Base-by-base conservation (phyloP, 2,329 filamentous ascomycete genomes). In the Nothophoma quercina region DNA sequence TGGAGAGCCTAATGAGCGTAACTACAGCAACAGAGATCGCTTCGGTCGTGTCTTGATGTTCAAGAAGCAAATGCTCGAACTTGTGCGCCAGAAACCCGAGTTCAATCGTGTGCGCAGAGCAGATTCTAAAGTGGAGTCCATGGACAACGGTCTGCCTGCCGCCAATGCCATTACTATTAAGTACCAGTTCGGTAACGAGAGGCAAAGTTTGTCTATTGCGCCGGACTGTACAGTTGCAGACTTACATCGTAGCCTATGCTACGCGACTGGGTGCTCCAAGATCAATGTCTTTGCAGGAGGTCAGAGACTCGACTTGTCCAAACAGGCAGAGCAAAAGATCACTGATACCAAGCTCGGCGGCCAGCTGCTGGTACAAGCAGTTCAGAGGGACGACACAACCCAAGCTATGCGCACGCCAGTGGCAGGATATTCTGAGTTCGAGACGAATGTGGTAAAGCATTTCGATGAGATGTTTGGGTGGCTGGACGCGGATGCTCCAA, bases 391-490 rank as follows among this genome's bases (percentile, higher is more conserved):
- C 7, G 68, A 71, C 34, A 54, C 60, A 2, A 60, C 56, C n/a
- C 63, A 60, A 18, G 61, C 62, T 1, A 35, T 64, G 4, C 43
- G 55, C 7, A 55, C 60, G n/a, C 43, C 46, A n/a, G 55, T 46
- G 25, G 47, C 55, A 21, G 58, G 50, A 68, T 80, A 21, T 62
- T 78, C 56, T 67, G 79, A 82, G 1, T 80, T 98, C 2, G 91
- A 98, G 68, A 81, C 85, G 10, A 90, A 93, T 63, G 87, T 98
- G 18, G 78, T 95, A 61, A 83, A 86, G 51, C 90, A 96, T 71
- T 96, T 96, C 65, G 83, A 90, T 46, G 87, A 93, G 55, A 77
- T 99, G 19, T 96, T 95, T 81, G 83, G 85, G 34, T 89, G 93
- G 65, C 80, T 98, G 46, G 85, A 86, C 58, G 83, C 93, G 76